Percentiles rank a stretch among this genome's conserved stretches.
These are phyloP conservation scores for Oxytropis ochrocephala DNA, from an alignment of 306 rosid species.

Conservation along the genomic window DNA sequence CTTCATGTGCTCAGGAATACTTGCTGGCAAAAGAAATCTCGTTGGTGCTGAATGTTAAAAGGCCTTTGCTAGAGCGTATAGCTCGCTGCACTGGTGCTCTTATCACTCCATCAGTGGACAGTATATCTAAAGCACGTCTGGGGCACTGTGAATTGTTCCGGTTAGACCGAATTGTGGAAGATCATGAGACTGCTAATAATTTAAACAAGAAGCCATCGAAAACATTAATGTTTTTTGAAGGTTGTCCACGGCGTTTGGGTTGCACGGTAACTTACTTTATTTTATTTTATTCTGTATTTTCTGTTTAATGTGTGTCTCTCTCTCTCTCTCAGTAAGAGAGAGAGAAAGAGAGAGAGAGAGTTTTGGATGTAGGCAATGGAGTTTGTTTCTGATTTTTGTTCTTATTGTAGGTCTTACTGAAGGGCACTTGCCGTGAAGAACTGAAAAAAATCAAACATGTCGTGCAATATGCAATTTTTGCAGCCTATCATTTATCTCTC, in stretches of 20 bases:
- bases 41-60: slow-evolving; percentile 90
- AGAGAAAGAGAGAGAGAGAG: too few species aligned
- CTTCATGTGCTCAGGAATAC: slow-evolving; percentile 72
- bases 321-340: neutral
- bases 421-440: slow-evolving; percentile 66
- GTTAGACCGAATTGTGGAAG: slow-evolving; percentile 67
- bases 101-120: slow-evolving; percentile 71
- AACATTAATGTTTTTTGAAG: slow-evolving; percentile 95
- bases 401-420: slow-evolving; percentile 70
- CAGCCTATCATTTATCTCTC: slow-evolving; percentile 96
- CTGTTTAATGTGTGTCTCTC: neutral
- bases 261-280: slow-evolving; percentile 69
- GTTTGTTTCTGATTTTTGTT: slow-evolving; percentile 31
- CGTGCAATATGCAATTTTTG: slow-evolving; percentile 85
- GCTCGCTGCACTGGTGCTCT: slow-evolving; percentile 87
- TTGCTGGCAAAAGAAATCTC: slow-evolving; percentile 90
- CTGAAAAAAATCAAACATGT: slow-evolving; percentile 92
- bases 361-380: neutral
- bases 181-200: slow-evolving; percentile 56
- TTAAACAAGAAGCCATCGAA: slow-evolving; percentile 66
- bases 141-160: slow-evolving; percentile 94
- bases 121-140: slow-evolving; percentile 52
- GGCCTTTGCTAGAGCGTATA: slow-evolving; percentile 79
- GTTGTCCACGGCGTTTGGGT: slow-evolving; percentile 91
- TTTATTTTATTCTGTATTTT: slow-evolving; percentile 4